Conservation (phyloP, 140 eudicot genomes). For the Oenanthe javanica region DNA sequence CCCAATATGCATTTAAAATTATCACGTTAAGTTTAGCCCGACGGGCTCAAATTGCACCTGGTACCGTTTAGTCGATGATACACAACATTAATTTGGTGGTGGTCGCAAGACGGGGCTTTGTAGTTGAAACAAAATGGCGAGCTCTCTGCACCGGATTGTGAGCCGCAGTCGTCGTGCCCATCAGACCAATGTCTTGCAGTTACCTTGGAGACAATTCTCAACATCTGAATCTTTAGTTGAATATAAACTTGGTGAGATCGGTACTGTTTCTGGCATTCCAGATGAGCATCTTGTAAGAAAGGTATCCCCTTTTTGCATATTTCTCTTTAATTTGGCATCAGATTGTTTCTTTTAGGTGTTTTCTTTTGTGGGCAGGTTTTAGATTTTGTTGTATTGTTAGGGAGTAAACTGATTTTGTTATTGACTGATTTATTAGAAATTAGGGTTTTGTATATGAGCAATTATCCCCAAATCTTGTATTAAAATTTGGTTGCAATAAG, state of each 20-base stretch:
- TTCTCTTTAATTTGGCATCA: background rate
- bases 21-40: too few relatives aligned
- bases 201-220: conserved; percentile 32
- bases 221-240: conserved; percentile 55
- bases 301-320: conserved; percentile 18
- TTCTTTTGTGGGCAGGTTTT: background rate
- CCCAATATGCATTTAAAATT: too few relatives aligned
- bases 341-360: background rate
- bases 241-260: conserved; percentile 67
- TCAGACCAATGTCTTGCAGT: conserved; percentile 25
- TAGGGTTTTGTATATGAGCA: background rate
- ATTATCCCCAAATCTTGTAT: background rate
- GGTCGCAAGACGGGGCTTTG: background rate
- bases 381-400: background rate
- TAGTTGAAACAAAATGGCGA: conserved; percentile 38
- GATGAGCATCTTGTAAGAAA: conserved; percentile 60
- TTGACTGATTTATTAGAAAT: background rate
- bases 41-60: too few relatives aligned
- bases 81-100: background rate
- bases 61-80: too few relatives aligned
- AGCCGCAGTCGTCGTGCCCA: conserved; percentile 22
- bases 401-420: too few relatives aligned
- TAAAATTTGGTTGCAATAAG: background rate
- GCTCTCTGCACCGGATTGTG: conserved; percentile 49
- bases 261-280: conserved; percentile 75